Evolutionary conservation across 1,284 basidiomycete genomes (phyloP), one percentile per base, ranked within the genome.

Genomic region (Puccinia polysora): DNA sequence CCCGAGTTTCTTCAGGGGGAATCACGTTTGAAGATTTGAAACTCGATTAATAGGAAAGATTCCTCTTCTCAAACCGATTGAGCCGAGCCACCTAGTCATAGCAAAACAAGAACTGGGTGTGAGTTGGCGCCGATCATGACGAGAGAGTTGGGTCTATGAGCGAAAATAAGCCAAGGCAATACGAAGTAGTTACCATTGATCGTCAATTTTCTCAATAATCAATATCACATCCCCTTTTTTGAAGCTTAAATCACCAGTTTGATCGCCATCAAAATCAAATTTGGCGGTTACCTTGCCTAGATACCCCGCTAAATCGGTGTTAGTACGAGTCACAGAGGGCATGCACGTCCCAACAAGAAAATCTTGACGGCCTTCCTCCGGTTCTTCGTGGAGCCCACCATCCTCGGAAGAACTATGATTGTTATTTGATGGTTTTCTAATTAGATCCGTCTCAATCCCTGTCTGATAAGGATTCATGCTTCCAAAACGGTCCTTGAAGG

Each of bases 231-330:
- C 87, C 0, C 90, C 90, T 79, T 88, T 90, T n/a, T 81, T 83
- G 79, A 96, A 89, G 0, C 88, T 87, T 50, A 96, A 79, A 80
- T 96, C 92, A 1, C 89, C 91, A 12, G 82, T 76, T 87, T 90
- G 45, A 32, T 43, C 52, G n/a, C 47, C 36, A 3, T 49, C 20
- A 30, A 71, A 71, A 50, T 71, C 68, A 60, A 40, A 71, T 1
- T 28, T 38, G 5, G 68, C 68, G 7, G 45, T 15, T 7, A 50
- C 68, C 45, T 71, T 52, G 10, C 68, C 68, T 4, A 71, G 23
- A 12, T 30, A 53, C 6, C 59, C 59, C 2, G 56, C 36, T 7
- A 43, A 18, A 28, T 63, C 47, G 10, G 59, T 63, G 2, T 71
- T 62, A 18, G 68, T 71, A 30, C 23, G n/a, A 15, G 36, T 10